These are phyloP conservation scores for Knufia fluminis DNA, from an alignment of 2,329 filamentous ascomycete genomes.

Conservation along the genomic window DNA sequence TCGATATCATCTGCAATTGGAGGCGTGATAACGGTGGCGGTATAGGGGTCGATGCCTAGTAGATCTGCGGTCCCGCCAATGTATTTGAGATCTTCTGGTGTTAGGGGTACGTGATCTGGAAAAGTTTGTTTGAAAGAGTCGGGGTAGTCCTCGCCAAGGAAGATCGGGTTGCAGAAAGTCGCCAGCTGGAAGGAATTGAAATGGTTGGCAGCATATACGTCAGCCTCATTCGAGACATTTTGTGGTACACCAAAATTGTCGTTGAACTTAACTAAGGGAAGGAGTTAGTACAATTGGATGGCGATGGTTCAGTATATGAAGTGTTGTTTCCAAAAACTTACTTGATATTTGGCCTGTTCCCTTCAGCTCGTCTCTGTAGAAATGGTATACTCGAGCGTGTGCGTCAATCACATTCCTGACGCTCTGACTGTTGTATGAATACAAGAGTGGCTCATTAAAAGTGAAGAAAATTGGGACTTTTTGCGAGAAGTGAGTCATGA, in stretches of 20 bases:
- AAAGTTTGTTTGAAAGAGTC: conserved; percentile 27
- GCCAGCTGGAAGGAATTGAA: conserved; percentile 31
- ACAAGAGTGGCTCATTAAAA: conserved; percentile 34
- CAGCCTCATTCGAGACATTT: conserved; percentile 19
- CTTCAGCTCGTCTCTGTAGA: conserved; percentile 29
- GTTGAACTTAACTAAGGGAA: conserved; percentile 33
- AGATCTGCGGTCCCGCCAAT: conserved; percentile 47
- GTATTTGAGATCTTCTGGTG: conserved; percentile 38
- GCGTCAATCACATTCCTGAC: conserved; percentile 32
- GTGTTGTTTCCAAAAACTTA: no score
- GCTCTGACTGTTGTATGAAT: conserved; percentile 28
- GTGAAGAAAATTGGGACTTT: conserved; percentile 35
- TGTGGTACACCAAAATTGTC: conserved; percentile 31
- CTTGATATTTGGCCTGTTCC: conserved; percentile 22
- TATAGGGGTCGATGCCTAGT: conserved; percentile 51
- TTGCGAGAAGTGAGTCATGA: conserved; percentile 32
- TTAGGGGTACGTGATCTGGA: conserved; percentile 34
- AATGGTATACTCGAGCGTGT: conserved; percentile 31
- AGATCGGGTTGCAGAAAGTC: conserved; percentile 37
- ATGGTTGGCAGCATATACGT: conserved; percentile 25
- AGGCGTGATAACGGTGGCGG: conserved; percentile 44
- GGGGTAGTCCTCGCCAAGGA: conserved; percentile 38
- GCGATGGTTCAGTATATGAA: conserved; percentile 30
- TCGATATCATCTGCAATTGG: conserved; percentile 26
- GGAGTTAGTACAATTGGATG: no score